phyloP scores from a whole-genome alignment of 306 rosid genomes.

The Cicer pinnatifidum region DNA sequence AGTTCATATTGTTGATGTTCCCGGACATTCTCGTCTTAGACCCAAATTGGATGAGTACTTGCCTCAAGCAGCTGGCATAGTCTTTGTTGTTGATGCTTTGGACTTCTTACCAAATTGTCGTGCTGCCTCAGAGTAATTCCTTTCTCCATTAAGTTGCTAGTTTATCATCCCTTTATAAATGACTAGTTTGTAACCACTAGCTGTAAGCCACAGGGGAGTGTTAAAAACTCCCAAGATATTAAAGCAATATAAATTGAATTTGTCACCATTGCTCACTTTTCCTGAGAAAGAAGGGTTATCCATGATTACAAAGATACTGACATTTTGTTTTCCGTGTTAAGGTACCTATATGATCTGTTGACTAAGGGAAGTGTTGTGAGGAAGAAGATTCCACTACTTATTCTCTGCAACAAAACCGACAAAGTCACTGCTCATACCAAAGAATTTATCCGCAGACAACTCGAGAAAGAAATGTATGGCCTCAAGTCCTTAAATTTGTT shows the following conservation, averaged over 20 bases:
- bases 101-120: constrained; percentile 85
- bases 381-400: constrained; percentile 85
- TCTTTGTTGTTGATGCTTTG: constrained; percentile 87
- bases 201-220: constrained; percentile 23
- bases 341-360: constrained; percentile 90
- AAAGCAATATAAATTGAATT: constrained; percentile 8
- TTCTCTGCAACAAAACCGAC: constrained; percentile 94
- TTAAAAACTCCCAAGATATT: constrained; percentile 4
- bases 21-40: constrained; percentile 95
- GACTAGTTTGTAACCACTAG: constrained; percentile 12
- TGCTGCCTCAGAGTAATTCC: constrained; percentile 85
- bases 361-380: constrained; percentile 86
- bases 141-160: constrained; percentile 3
- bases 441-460: constrained; percentile 83
- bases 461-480: constrained; percentile 93
- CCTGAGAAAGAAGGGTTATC: constrained; percentile 7
- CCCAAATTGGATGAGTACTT: constrained; percentile 86
- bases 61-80: constrained; percentile 83
- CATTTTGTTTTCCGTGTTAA: constrained; percentile 3
- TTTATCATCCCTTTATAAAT: constrained; percentile 2
- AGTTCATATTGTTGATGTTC: constrained; percentile 84
- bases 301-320: constrained; percentile 32
- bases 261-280: not conserved
- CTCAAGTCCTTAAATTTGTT: constrained; percentile 29
- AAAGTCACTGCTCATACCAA: constrained; percentile 94